Evolutionary conservation across 129 eudicot genomes (phyloP).

Genomic region (Pulicaria dysenterica): DNA sequence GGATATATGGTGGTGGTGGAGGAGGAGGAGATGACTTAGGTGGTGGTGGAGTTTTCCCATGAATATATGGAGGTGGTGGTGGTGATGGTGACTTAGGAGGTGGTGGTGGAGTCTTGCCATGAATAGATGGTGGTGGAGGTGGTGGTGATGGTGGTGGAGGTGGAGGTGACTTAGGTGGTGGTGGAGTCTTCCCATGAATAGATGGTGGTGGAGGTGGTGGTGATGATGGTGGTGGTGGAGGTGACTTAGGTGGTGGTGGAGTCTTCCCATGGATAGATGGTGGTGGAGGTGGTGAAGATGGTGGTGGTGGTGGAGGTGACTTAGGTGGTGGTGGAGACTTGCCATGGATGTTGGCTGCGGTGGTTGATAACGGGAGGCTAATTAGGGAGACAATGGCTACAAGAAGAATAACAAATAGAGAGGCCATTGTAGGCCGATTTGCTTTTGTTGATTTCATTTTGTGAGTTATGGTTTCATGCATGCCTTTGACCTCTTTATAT

Average conservation of each 20-base stretch:
- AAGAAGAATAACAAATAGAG: slow-evolving; percentile 33
- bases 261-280: background rate
- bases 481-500: slow-evolving; percentile 8
- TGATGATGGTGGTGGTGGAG: slow-evolving; percentile 27
- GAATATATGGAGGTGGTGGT: background rate
- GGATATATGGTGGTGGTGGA: background rate
- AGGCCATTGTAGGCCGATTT: slow-evolving; percentile 11
- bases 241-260: slow-evolving; percentile 22
- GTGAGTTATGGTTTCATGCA: slow-evolving; percentile 3
- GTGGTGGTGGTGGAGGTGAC: slow-evolving; percentile 1
- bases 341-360: slow-evolving; percentile 14
- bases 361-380: slow-evolving; percentile 17
- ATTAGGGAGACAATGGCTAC: slow-evolving; percentile 37
- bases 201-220: background rate
- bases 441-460: slow-evolving; percentile 12
- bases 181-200: background rate
- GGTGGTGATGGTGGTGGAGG: background rate
- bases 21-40: no score
- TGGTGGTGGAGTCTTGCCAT: slow-evolving; percentile 16
- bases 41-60: slow-evolving; percentile 6
- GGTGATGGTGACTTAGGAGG: slow-evolving; percentile 3
- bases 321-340: background rate
- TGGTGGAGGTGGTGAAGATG: no score
- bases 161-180: background rate
- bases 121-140: background rate